A percentile compares a stretch with the other conserved stretches of the same genome.
Conservation (phyloP, 257 asterid species). For the Capsicum baccatum region DNA sequence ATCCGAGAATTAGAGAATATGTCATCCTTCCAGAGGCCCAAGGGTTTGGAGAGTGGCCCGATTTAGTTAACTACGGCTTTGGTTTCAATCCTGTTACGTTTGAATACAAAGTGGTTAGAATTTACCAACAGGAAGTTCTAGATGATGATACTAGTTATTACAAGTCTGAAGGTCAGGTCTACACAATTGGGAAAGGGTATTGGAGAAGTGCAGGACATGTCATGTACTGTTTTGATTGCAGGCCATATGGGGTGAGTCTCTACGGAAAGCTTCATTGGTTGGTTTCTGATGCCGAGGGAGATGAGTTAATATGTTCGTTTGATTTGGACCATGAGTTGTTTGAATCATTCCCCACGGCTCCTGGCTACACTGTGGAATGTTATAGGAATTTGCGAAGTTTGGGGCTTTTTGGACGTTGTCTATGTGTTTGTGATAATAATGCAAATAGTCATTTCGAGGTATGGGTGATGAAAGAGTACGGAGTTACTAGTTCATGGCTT, state of each 20-base stretch:
- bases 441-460: constrained; percentile 38
- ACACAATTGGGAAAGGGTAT: constrained; percentile 45
- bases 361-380: constrained; percentile 29
- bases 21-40: constrained; percentile 38
- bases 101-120: constrained; percentile 54
- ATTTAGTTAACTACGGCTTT: constrained; percentile 42
- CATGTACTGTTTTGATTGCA: constrained; percentile 32
- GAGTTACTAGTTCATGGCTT: constrained; percentile 47
- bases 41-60: constrained; percentile 33
- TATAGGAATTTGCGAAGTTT: constrained; percentile 39
- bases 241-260: constrained; percentile 38
- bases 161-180: constrained; percentile 49
- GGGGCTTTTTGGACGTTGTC: constrained; percentile 39
- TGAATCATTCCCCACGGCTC: constrained; percentile 33
- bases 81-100: constrained; percentile 36
- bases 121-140: constrained; percentile 45
- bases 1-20: constrained; percentile 56
- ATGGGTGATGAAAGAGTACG: constrained; percentile 67
- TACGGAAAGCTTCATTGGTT: constrained; percentile 61
- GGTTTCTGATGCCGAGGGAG: constrained; percentile 41
- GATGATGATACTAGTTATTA: constrained; percentile 34
- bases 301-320: constrained; percentile 55
- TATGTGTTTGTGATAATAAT: constrained; percentile 51
- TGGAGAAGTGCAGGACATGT: constrained; percentile 49
- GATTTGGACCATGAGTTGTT: constrained; percentile 56